Evolutionary conservation across 129 eudicot genomes (phyloP).

Genomic region (Heracleum sosnowskyi): DNA sequence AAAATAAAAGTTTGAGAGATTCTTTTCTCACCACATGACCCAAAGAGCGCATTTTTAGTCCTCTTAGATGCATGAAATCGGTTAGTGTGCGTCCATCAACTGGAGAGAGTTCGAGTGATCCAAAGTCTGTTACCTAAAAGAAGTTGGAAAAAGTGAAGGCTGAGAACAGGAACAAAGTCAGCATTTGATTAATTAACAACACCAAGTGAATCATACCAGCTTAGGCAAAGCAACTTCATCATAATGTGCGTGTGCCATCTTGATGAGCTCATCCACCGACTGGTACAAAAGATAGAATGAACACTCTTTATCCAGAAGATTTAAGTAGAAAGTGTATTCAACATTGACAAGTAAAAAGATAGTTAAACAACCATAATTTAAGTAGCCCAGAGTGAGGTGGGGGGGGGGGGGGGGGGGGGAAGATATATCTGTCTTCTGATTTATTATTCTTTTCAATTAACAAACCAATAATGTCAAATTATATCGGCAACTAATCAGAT

Average conservation of each 20-base stretch:
- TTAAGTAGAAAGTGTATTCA: background rate
- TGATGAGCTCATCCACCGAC: constrained; percentile 78
- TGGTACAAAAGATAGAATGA: constrained; percentile 33
- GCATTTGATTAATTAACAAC: background rate
- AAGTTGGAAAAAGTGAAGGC: constrained; percentile 13
- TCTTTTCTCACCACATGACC: constrained; percentile 81
- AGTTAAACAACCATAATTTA: background rate
- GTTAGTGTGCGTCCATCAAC: constrained; percentile 99
- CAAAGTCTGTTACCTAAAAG: constrained; percentile 83
- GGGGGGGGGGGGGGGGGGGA: background rate
- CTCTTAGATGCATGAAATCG: constrained; percentile 98
- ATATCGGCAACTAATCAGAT: background rate
- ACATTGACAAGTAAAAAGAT: background rate
- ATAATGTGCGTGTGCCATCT: constrained; percentile 74
- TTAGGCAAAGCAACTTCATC: constrained; percentile 93
- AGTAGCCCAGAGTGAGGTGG: background rate
- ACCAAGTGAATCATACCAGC: constrained; percentile 51
- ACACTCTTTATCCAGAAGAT: constrained; percentile 6
- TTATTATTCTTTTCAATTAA: background rate
- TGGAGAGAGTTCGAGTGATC: constrained; percentile 98
- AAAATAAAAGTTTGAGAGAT: constrained; percentile 1
- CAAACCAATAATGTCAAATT: background rate
- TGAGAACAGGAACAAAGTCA: background rate
- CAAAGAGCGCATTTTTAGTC: constrained; percentile 83
- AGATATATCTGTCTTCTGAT: background rate